These are phyloP conservation scores for Echium plantagineum DNA, from an alignment of 257 asterid genomes.

Conservation along the genomic window DNA sequence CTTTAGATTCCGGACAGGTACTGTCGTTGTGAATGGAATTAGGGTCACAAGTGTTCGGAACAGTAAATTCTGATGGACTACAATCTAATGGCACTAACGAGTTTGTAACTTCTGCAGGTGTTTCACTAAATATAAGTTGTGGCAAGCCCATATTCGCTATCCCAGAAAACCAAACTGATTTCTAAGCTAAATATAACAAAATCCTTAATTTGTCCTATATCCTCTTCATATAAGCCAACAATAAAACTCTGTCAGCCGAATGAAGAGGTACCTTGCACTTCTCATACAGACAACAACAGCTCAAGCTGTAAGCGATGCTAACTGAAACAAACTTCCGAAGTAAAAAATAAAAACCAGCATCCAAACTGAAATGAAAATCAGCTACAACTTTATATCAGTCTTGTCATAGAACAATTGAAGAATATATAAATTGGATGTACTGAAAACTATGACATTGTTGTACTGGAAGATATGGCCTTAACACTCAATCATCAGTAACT, in stretches of 20 bases:
- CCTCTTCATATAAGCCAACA: background rate
- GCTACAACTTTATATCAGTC: slow-evolving; percentile 1
- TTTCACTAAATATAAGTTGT: slow-evolving; percentile 38
- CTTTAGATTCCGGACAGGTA: slow-evolving; percentile 15
- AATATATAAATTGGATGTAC: background rate
- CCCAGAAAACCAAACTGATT: background rate
- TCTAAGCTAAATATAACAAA: background rate
- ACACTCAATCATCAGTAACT: background rate
- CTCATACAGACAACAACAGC: background rate
- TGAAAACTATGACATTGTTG: background rate
- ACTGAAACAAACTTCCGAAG: background rate
- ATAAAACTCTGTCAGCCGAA: background rate
- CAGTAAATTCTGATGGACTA: slow-evolving; percentile 20
- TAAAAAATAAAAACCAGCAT: background rate
- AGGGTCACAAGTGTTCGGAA: slow-evolving; percentile 15
- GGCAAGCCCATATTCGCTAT: slow-evolving; percentile 52
- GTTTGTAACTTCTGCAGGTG: slow-evolving; percentile 26
- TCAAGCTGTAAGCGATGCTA: background rate
- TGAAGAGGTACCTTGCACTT: background rate
- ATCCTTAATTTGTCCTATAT: background rate
- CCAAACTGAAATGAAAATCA: background rate
- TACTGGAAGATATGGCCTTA: background rate
- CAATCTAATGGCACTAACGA: slow-evolving; percentile 21
- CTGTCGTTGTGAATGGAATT: slow-evolving; percentile 25
- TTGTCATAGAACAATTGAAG: background rate